Base-by-base conservation (phyloP, 1,139 yeast genomes). In the Geotrichum restrictum region DNA sequence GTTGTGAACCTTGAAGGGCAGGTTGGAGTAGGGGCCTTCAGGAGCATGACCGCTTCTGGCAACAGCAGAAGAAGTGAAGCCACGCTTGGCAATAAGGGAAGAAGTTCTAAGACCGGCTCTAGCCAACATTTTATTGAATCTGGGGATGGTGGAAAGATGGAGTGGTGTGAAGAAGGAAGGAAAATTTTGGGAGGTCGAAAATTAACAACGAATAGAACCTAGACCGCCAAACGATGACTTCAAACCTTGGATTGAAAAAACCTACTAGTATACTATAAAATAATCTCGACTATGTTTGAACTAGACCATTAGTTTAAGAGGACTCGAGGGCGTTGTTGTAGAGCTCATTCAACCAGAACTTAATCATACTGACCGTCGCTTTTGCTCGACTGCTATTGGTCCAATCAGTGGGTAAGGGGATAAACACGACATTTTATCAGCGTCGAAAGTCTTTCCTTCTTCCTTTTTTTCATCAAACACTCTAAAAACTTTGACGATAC, bases 1-100 rank as follows among this genome's bases (percentile, higher is more conserved):
- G 80, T 82, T 77, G 79, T 88, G 88, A 60, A 93, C 94, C 78
- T 82, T 81, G 83, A 91, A 93, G 61, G 98, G 98, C 62, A 93
- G 69, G 80, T 93, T 93, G 68, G 85, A 77, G 84, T 93, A 91
- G 50, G 83, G 82, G 65, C 98, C 98, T 69, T 82, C 86, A 69
- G 86, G 83, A 69, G 74, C 80, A 69, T 81, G 85, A 41, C 43
- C 44, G 53, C 59, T 55, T 51, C 68, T 63, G 52, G 63, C 64
- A 46, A 59, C 54, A 54, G 61, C 56, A 41, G 69, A 49, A 51
- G 68, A 57, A 49, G 67, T 54, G 59, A 66, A 66, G 55, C 70
- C 71, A 60, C 67, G 65, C 55, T 55, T 59, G 53, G 60, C 49
- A 49, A 63, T 56, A 39, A 56, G 55, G 31, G 56, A 47, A 44